Evolutionary conservation across 1,284 basidiomycete species (phyloP), one percentile per base, ranked within the genome.

Genomic region (Trametes pubescens): DNA sequence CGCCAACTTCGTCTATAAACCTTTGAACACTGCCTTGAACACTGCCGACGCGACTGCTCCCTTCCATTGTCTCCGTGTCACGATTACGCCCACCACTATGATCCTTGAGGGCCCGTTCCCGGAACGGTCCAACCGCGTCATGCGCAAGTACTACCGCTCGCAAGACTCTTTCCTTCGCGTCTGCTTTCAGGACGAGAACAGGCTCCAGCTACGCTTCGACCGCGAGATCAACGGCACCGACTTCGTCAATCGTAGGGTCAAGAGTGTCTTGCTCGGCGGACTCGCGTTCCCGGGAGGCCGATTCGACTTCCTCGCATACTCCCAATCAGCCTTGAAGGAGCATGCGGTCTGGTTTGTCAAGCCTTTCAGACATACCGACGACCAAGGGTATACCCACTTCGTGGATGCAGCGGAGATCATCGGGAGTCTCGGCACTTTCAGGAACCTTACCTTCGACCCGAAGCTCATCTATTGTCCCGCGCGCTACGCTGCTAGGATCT

Each of bases 401-500:
- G 77, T 88, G 22, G 74, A 80, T 61, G 82, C 86, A 16, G 57
- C 69, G 9, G 74, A 68, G 8, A 89, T 91, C 65, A 86, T 87
- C 46, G 61, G 69, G 7, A 78, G 80, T 38, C 71, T 91, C 1
- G 89, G 89, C 1, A 79, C 75, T 26, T 90, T 90, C 68, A 73
- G 80, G 6, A 72, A 79, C 35, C 76, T 85, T 0, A 24, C 59
- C 5, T 84, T 80, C 54, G 85, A 87, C 66, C 71, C 58, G 16
- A 67, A 71, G 0, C 77, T 89, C 9, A 83, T 83, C n/a, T 76
- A 76, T 53, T 89, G 86, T 65, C 89, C 90, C 2, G 89, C 90
- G 29, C 81, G 89, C 49, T 91, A 88, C 74, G 90, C 84, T 4
- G 90, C 91, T 9, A 80, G 90, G 18, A 80, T 92, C 34, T 88